Base-by-base conservation (phyloP, 768 basidiomycete genomes). In the Leccinum rimulosum region DNA sequence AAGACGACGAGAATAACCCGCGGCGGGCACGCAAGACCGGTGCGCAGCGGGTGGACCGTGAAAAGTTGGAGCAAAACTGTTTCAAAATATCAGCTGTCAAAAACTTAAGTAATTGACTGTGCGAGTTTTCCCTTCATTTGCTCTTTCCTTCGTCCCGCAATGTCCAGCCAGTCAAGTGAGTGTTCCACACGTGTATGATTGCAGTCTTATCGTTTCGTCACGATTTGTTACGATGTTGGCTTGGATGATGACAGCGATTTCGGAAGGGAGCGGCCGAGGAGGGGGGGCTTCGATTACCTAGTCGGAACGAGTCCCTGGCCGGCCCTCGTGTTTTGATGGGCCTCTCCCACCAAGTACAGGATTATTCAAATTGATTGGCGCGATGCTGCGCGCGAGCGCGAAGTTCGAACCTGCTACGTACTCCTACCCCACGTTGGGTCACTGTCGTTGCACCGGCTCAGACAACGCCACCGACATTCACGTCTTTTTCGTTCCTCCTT, bases 341-440 rank as follows among this genome's bases (percentile, higher is more conserved):
- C 6, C 43, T 35, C 38, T 35, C 38, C 33, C 57, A 28, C 57
- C 33, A 17, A 12, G 57, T 47, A 58, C 57, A 58, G 57, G 55
- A 36, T 58, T 35, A 27, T 43, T 57, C 25, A 58, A 58, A 47
- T 58, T 57, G 57, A 45, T 57, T 57, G 6, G 15, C 56, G 43
- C 43, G 4, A n/a, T n/a, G 15, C 43, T 19, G 43, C 43, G 19
- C 43, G 43, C 11, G 43, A 19, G 3, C 43, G 43, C n/a, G 14
- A 14, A 38, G 15, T 40, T 19, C 43, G 43, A 45, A 19, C 40
- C n/a, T n/a, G 11, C 43, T 35, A 35, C 33, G 33, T 33, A 33
- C 33, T 12, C 8, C 40, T 40, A 45, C 43, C 43, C 43, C 43
- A 48, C 47, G 47, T 48, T 48, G 25, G 25, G 22, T 48, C 4